Evolutionary conservation across 2,329 filamentous ascomycete genomes (phyloP), one percentile per base, ranked within the genome.

Genomic region (Cladosporium sp.): DNA sequence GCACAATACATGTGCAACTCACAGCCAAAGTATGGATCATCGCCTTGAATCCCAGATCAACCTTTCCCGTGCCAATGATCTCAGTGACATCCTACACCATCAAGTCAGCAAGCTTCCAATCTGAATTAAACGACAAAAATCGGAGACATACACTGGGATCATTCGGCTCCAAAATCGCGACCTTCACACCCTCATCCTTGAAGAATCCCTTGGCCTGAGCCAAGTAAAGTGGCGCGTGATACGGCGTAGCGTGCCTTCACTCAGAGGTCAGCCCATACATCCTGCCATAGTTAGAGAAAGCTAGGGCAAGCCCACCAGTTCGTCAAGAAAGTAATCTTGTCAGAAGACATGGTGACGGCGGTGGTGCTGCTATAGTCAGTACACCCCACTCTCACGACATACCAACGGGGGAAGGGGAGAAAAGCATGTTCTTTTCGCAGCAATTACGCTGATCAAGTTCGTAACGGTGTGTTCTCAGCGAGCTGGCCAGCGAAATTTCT

Each of bases 401-500:
- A n/a, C 63, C 62, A 65, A 68, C 68, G 65, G 68, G 69, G 66
- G 26, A 13, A 74, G 74, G 74, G 75, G 77, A 76, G 77, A 87
- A 87, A 86, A 89, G 89, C 89, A 91, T 89, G 86, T 91, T 64
- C 87, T 89, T 91, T 91, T 89, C 90, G 89, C 89, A 91, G 88
- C 88, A 85, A 91, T 91, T 91, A 89, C 88, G 87, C 88, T 90
- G 88, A 90, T 91, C 89, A 91, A 91, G 89, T 92, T 91, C 84
- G 82, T 63, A 81, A 84, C 88, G 88, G 88, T 91, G 89, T 90
- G 80, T 85, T 91, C 88, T 90, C 88, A 90, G 88, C 70, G 72
- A 70, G 70, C 73, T 71, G 69, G 72, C 63, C 64, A 59, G 65
- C 63, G 61, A 36, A 6, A 6, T 7, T 25, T 11, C n/a, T n/a